phyloP scores from a whole-genome alignment of 257 asterid genomes.

The Petrea volubilis region DNA sequence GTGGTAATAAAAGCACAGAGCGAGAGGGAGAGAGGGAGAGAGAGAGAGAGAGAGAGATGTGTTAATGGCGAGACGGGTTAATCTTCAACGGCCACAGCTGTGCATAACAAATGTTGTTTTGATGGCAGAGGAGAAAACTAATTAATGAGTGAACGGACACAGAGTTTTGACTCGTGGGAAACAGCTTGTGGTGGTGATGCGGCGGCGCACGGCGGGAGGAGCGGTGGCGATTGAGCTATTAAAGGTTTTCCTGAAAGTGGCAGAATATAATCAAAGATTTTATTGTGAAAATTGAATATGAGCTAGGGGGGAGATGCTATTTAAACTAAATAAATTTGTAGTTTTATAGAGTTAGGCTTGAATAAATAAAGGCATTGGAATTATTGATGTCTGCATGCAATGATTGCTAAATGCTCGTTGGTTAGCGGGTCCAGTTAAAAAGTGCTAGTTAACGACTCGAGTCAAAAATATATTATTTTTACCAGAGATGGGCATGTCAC shows the following conservation, averaged over 20 bases:
- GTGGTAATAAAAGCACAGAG: conserved; percentile 15
- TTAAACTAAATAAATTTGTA: not conserved
- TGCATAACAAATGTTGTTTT: conserved; percentile 12
- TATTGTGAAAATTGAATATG: not conserved
- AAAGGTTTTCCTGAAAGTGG: not conserved
- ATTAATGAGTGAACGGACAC: not conserved
- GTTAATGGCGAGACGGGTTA: conserved; percentile 33
- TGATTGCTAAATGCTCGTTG: not conserved
- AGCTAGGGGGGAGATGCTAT: not conserved
- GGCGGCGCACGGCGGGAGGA: not conserved
- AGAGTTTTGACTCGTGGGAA: not conserved
- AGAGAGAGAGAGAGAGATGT: not conserved
- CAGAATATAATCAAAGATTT: not conserved
- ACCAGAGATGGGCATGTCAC: too few relatives aligned
- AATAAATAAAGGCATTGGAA: not conserved
- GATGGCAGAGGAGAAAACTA: conserved; percentile 18
- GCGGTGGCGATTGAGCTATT: not conserved
- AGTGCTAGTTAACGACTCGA: not conserved
- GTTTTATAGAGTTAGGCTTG: not conserved
- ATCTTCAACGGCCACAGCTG: conserved; percentile 31
- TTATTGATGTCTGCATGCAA: not conserved
- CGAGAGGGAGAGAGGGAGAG: too few relatives aligned
- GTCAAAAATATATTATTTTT: too few relatives aligned
- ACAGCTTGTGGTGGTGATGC: not conserved
- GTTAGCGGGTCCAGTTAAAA: not conserved